A percentile compares a stretch with the other conserved stretches of the same genome.
phyloP scores from a whole-genome alignment of 495 filamentous ascomycete genomes.

The Penicillium coprophilum region DNA sequence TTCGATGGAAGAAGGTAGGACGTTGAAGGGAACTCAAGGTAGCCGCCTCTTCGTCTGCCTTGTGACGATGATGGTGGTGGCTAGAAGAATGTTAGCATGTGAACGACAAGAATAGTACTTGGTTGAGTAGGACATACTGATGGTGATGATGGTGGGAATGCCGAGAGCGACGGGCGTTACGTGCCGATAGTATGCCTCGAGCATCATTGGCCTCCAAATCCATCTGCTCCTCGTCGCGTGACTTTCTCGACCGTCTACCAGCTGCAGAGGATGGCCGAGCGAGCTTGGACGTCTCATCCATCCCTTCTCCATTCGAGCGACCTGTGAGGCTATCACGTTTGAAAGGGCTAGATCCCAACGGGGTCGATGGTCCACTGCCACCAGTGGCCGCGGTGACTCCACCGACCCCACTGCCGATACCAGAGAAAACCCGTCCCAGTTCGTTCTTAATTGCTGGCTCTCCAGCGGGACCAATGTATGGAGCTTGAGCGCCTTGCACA shows the following conservation, averaged over 20 bases:
- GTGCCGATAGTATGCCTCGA: constrained; percentile 55
- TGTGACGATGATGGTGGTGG: constrained; percentile 77
- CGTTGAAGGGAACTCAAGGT: constrained; percentile 39
- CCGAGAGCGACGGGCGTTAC: constrained; percentile 54
- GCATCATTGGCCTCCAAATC: constrained; percentile 63
- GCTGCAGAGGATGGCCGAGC: constrained; percentile 52
- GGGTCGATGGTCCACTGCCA: constrained; percentile 55
- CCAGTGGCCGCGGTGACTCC: constrained; percentile 55
- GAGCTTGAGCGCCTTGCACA: constrained; percentile 85
- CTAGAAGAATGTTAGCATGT: constrained; percentile 40
- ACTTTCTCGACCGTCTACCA: constrained; percentile 55
- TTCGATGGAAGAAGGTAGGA: constrained; percentile 36
- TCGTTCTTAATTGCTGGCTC: constrained; percentile 89
- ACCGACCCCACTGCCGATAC: constrained; percentile 82
- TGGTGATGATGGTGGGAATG: constrained; percentile 58
- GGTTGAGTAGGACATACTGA: constrained; percentile 50
- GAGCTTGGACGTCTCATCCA: constrained; percentile 35
- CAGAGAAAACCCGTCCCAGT: constrained; percentile 87
- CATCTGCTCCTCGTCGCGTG: constrained; percentile 57
- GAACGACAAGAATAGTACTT: constrained; percentile 6
- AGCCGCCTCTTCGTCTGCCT: constrained; percentile 61
- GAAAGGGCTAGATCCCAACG: constrained; percentile 56
- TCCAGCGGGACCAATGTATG: constrained; percentile 67
- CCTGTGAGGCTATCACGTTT: constrained; percentile 44
- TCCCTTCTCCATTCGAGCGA: constrained; percentile 39